Base-by-base conservation (phyloP, 257 asterid species). In the Fraxinus americana region DNA sequence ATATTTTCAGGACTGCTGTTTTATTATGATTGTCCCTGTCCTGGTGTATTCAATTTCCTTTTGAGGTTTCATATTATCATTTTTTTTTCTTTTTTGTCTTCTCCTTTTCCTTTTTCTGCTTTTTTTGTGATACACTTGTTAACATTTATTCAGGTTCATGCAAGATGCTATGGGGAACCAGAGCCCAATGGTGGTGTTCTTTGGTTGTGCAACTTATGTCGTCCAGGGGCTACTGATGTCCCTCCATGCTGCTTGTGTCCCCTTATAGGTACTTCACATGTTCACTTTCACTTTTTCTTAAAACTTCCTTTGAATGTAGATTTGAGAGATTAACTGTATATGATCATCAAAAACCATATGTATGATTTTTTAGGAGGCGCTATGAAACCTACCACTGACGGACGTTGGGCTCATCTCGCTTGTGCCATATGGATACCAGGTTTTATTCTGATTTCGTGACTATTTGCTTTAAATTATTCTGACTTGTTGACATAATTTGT, bases 401-500 rank as follows among this genome's bases (percentile, higher is more conserved):
- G 97, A 38, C 95, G 98, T 30, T 96, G 98, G 99, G 98, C 99
- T 83, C 99, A 96, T 90, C 96, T 96, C 86, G 97, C 99, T 80
- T 96, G 99, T 82, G 99, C 98, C 82, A 93, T 96, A 80, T 96
- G 99, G 99, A 93, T 96, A 85, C 99, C 99, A 88, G 99, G 99
- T 96, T 75, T 75, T 67, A 43, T 70, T 36, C 77, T 72, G 50
- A 77, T 29, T 78, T 74, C 2, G 38, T n/a, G 48, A 21, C 25
- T 75, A 14, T 77, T 73, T 45, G 9, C 29, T 21, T 17, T 29
- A 11, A 70, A 45, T 30, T 75, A 30, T 77, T 76, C 32, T 54
- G 34, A 77, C 74, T 73, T 59, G 30, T 71, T 69, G 57, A 71
- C 32, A 81, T 19, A 12, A 69, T 65, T 36, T 73, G 23, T 82